phyloP scores from a whole-genome alignment of 1,284 basidiomycete genomes.

The Amylostereum areolatum region DNA sequence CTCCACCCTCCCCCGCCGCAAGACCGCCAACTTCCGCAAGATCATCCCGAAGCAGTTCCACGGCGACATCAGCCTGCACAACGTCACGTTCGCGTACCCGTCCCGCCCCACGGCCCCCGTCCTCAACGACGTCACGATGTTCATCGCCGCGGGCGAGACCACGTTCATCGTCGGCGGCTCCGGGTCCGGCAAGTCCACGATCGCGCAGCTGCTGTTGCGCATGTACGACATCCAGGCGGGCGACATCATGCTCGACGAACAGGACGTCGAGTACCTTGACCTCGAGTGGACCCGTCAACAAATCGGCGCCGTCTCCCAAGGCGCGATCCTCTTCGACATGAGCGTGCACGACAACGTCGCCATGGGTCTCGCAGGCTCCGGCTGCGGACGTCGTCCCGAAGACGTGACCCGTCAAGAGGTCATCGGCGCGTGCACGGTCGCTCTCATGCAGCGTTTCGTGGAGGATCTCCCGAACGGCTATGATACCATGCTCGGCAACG shows the following conservation, averaged over 20 bases:
- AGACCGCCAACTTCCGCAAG: constrained; percentile 42
- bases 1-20: constrained; percentile 21
- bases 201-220: constrained; percentile 77
- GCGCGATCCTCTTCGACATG: constrained; percentile 75
- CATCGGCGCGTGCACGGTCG: constrained; percentile 76
- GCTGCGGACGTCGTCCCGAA: constrained; percentile 30
- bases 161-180: constrained; percentile 93
- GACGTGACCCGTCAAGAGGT: constrained; percentile 68
- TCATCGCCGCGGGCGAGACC: constrained; percentile 79
- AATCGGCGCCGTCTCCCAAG: constrained; percentile 77
- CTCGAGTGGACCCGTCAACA: constrained; percentile 66
- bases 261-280: constrained; percentile 74
- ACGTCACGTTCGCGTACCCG: constrained; percentile 84
- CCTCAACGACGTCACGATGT: constrained; percentile 62
- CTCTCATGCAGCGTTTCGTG: constrained; percentile 87
- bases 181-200: constrained; percentile 91
- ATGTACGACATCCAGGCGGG: constrained; percentile 68
- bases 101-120: constrained; percentile 63
- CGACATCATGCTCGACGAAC: constrained; percentile 76
- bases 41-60: constrained; percentile 53
- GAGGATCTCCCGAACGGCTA: constrained; percentile 81
- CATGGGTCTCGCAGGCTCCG: constrained; percentile 62
- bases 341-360: constrained; percentile 88
- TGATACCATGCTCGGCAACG: constrained; percentile 74
- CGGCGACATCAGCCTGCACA: constrained; percentile 77